Conservation (phyloP, 345 rosid genomes). For the Euphorbia lathyris region DNA sequence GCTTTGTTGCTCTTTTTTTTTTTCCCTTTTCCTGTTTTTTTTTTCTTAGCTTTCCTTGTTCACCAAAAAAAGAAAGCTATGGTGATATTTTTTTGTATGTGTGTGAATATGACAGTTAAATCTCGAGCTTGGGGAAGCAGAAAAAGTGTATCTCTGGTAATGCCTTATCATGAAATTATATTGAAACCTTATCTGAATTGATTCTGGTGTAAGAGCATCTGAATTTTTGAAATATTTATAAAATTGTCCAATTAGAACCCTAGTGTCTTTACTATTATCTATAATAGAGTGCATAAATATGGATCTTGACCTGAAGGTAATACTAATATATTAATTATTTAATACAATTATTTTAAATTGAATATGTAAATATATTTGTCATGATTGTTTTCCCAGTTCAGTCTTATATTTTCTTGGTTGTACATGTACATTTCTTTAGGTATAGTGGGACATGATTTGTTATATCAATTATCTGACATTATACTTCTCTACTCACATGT, state of each 20-base stretch:
- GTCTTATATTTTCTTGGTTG: background rate
- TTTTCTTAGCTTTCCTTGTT: no score
- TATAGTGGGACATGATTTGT: no score
- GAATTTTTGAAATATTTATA: background rate
- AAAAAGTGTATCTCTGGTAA: constrained; percentile 72
- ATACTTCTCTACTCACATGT: background rate
- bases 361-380: background rate
- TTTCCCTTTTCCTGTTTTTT: no score
- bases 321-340: background rate
- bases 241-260: background rate
- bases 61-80: no score
- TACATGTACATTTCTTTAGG: background rate
- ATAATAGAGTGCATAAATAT: background rate
- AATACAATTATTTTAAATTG: background rate
- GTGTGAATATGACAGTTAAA: constrained; percentile 80
- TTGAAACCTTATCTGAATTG: constrained; percentile 7
- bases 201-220: background rate
- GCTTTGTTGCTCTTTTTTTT: background rate
- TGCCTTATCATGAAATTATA: constrained; percentile 9
- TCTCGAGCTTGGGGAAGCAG: constrained; percentile 85
- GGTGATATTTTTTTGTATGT: no score
- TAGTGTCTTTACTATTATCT: background rate
- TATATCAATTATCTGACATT: background rate
- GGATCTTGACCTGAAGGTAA: background rate
- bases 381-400: background rate